Percentiles rank a stretch among this genome's conserved stretches.
Evolutionary conservation across 257 asterid genomes (phyloP).

Genomic region (Solanum chmielewskii): DNA sequence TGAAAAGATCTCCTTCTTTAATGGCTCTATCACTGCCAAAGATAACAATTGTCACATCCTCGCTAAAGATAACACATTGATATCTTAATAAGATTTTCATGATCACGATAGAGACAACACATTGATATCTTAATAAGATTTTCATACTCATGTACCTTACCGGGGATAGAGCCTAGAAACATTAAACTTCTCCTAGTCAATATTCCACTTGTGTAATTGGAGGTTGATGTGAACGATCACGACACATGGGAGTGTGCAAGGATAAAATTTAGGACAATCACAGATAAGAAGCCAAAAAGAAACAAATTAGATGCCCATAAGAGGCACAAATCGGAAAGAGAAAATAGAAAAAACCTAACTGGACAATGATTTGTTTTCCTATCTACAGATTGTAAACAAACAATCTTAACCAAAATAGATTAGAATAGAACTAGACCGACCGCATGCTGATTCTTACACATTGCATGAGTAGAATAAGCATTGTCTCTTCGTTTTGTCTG

Average conservation of each 20-base stretch:
- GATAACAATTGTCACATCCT: not conserved
- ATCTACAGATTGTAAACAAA: not conserved
- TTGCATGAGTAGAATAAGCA: not conserved
- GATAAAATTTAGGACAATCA: not conserved
- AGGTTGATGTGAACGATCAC: not conserved
- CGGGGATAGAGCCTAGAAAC: not conserved
- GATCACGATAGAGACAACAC: not conserved
- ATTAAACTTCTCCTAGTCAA: not conserved
- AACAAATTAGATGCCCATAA: not conserved
- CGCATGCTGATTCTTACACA: not conserved
- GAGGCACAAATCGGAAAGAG: not conserved
- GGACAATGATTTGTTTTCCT: not conserved
- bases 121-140: not conserved
- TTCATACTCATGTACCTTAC: not conserved
- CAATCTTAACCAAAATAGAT: not conserved
- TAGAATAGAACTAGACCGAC: not conserved
- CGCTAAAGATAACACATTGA: no score
- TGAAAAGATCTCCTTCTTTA: conserved; percentile 5
- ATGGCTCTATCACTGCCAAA: not conserved
- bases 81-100: no score
- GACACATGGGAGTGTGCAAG: not conserved
- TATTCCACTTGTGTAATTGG: not conserved
- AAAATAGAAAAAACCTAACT: not conserved
- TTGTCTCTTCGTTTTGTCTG: not conserved
- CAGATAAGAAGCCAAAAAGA: not conserved